A percentile compares a stretch with the other conserved stretches of the same genome.
phyloP scores from a whole-genome alignment of 176 grass and related monocot species.

The Elymus sibiricus region DNA sequence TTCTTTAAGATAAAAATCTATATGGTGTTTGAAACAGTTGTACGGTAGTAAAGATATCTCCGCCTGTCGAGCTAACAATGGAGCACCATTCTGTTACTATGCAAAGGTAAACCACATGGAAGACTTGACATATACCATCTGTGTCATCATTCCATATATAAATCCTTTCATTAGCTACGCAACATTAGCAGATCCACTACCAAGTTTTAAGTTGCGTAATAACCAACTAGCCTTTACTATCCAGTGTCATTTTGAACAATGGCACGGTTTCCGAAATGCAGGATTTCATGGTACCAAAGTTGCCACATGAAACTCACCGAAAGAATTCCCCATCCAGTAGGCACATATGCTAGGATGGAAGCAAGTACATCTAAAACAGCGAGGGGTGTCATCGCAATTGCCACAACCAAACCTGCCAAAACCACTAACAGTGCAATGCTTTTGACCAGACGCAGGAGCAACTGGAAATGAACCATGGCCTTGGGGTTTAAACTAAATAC shows the following conservation, averaged over 20 bases:
- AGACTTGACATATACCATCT: neutral
- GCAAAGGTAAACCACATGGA: neutral
- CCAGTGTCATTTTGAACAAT: neutral
- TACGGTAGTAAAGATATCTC: neutral
- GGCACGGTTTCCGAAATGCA: neutral
- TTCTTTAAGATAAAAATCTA: neutral
- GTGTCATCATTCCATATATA: neutral
- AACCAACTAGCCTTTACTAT: neutral
- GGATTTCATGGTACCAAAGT: neutral
- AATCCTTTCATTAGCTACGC: slow-evolving; percentile 8
- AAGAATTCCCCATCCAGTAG: slow-evolving; percentile 83
- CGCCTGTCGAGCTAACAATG: neutral
- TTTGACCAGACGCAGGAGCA: slow-evolving; percentile 73
- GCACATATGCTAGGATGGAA: slow-evolving; percentile 70
- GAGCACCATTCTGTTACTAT: neutral
- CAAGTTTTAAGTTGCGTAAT: neutral
- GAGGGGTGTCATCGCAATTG: slow-evolving; percentile 44
- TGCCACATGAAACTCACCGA: slow-evolving; percentile 48
- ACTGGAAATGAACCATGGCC: slow-evolving; percentile 90
- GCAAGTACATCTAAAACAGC: slow-evolving; percentile 54
- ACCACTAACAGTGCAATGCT: slow-evolving; percentile 69
- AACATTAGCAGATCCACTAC: neutral
- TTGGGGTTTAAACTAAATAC: slow-evolving; percentile 85
- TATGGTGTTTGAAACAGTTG: neutral
- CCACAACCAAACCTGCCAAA: slow-evolving; percentile 65